Evolutionary conservation across 2,329 filamentous ascomycete genomes (phyloP), one percentile per base, ranked within the genome.

Genomic region (Ilyonectria mors-panacis): DNA sequence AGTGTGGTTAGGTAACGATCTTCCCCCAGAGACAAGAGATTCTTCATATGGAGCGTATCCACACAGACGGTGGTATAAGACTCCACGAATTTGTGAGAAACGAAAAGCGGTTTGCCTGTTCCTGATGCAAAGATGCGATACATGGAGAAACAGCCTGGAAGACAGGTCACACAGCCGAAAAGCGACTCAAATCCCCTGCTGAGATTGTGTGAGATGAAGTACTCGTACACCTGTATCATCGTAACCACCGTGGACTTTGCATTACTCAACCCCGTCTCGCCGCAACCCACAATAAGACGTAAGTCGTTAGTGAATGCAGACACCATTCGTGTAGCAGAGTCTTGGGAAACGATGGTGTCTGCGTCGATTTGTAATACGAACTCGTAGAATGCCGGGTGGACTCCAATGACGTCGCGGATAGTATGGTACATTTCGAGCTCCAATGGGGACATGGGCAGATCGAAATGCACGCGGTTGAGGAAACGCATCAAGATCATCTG

Each of bases 141-240:
- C 96, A 99, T 98, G 84, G 92, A 93, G 88, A 99, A 99, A 92
- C 96, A 99, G 88, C 96, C 96, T 71, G 96, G 96, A 85, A 99
- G 91, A 91, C 96, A 99, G 67, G 96, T 98, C 67, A 99, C 96
- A 80, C 94, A 97, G 78, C 95, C 96, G 78, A 99, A 99, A 67
- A 99, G 89, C 66, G 94, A 97, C 81, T 99, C 96, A 78, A 99
- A 99, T 68, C 96, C 94, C 85, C 99, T 99, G 62, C 95, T 87
- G 79, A 99, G 85, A 82, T 99, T 93, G 86, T 99, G 96, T 23
- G 95, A 98, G 78, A 99, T 99, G 81, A 95, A 99, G 86, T 99
- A 99, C 81, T 99, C 96, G 83, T 99, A 99, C 70, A 99, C 96
- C 81, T 99, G 96, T 77, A 99, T 99, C 96, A 99, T 99, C 12